A percentile compares a stretch with the other conserved stretches of the same genome.
phyloP scores from a whole-genome alignment of 805 yeast genomes.

The Osmozyma mogii region DNA sequence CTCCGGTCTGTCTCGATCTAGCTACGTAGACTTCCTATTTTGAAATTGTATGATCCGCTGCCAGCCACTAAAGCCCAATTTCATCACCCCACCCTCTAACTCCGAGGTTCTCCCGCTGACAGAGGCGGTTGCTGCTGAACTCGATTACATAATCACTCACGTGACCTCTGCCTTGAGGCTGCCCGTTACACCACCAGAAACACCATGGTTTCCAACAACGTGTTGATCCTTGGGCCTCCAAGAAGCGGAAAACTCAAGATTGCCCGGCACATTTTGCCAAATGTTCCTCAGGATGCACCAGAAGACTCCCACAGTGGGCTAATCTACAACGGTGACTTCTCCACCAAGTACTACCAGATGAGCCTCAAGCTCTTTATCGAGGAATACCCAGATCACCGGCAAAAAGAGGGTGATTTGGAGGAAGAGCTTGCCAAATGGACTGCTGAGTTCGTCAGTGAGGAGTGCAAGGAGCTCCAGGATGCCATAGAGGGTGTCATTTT shows the following conservation, averaged over 20 bases:
- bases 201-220: slow-evolving; percentile 23
- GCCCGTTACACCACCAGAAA: no score
- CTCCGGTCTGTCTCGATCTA: no score
- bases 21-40: no score
- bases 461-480: slow-evolving; percentile 37
- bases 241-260: slow-evolving; percentile 31
- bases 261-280: slow-evolving; percentile 20
- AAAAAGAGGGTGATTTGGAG: no score
- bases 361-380: slow-evolving; percentile 27
- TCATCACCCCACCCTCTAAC: no score
- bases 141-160: no score
- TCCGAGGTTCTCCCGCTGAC: no score
- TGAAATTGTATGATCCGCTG: no score
- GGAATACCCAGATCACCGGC: slow-evolving; percentile 23
- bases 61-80: no score
- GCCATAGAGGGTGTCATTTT: slow-evolving; percentile 39
- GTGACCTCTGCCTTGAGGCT: no score
- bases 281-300: slow-evolving; percentile 22
- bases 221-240: slow-evolving; percentile 39
- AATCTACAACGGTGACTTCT: slow-evolving; percentile 17
- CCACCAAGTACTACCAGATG: slow-evolving; percentile 26
- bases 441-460: slow-evolving; percentile 30
- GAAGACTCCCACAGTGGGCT: slow-evolving; percentile 26
- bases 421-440: slow-evolving; percentile 2
- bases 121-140: no score